A percentile compares a stretch with the other conserved stretches of the same genome.
Evolutionary conservation across 768 basidiomycete genomes (phyloP).

Genomic region (Collybia sordida): DNA sequence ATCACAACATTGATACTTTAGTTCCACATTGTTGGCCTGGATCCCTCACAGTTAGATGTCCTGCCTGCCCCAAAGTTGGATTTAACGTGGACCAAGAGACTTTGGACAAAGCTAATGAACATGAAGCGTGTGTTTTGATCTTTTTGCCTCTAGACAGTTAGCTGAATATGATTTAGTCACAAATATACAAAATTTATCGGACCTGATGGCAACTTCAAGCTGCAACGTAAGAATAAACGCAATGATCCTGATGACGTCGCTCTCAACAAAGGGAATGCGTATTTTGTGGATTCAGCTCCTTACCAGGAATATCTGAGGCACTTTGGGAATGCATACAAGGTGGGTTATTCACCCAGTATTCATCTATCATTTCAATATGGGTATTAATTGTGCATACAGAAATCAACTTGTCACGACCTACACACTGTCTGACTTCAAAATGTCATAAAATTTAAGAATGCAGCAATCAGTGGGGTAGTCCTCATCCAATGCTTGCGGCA

Average conservation of each 20-base stretch:
- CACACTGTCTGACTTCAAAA: constrained; percentile 21
- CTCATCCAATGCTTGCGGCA: too few relatives aligned
- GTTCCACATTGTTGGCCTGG: constrained; percentile 8
- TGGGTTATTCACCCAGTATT: too few relatives aligned
- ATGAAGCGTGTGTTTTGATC: too few relatives aligned
- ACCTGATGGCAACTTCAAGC: constrained; percentile 25
- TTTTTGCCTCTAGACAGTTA: neutral
- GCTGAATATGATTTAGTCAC: constrained; percentile 16
- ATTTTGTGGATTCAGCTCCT: constrained; percentile 16
- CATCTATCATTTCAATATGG: constrained; percentile 1
- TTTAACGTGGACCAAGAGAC: constrained; percentile 23
- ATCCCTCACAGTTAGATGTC: constrained; percentile 19
- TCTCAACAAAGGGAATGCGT: too few relatives aligned
- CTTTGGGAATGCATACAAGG: too few relatives aligned
- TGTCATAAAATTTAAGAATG: too few relatives aligned
- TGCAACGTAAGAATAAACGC: constrained; percentile 22
- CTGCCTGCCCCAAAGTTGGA: constrained; percentile 24
- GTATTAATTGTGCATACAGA: too few relatives aligned
- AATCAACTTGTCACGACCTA: constrained; percentile 22
- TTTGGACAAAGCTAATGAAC: too few relatives aligned
- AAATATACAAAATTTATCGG: constrained; percentile 24
- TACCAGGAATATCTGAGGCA: constrained; percentile 20
- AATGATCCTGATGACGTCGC: constrained; percentile 27
- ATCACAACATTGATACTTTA: constrained; percentile 13
- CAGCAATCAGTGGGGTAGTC: too few relatives aligned